Base-by-base conservation (phyloP, 2,329 filamentous ascomycete species). In the Fusarium lateritium region DNA sequence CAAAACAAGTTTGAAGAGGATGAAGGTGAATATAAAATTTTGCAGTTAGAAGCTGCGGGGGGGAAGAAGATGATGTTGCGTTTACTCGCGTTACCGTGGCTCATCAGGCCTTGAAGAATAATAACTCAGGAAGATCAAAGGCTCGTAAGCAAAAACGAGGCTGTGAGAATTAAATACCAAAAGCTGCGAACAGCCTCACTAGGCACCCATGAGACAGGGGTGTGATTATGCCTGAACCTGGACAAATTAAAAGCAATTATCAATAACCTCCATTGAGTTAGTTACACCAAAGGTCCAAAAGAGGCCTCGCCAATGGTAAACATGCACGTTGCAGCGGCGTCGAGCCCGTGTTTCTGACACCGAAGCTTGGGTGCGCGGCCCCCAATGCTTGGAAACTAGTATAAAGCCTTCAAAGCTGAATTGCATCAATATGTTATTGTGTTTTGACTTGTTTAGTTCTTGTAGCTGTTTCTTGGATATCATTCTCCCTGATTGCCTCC, bases 291-390 rank as follows among this genome's bases (percentile, higher is more conserved):
- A 56, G 43, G 44, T 31, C 50, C 50, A 50, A 50, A 50, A 21
- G 58, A 63, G 58, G 58, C 58, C 50, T 57, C 58, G 13, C 58
- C 60, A 57, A 50, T 63, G 7, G 19, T 8, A 24, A 7, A 9
- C 15, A 14, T 24, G 44, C 43, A 63, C 59, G 49, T 56, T 9
- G 43, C 36, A 40, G 19, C 10, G 10, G 15, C 14, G 22, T 4
- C 2, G 1, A 7, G 9, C 10, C 3, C 15, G n/a, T n/a, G 9
- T 28, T 39, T 13, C 13, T 10, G 10, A 10, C 10, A 31, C 5
- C 13, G 10, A 10, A 31, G 10, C 10, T 31, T 10, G 28, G 10
- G 4, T 31, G 10, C 28, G 10, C 10, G 28, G 33, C 33, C 43
- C 43, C 52, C 33, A 51, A 39, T 24, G 17, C 4, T 10, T 5